Base-by-base conservation (phyloP, 805 yeast species). In the Saturnispora dispora region DNA sequence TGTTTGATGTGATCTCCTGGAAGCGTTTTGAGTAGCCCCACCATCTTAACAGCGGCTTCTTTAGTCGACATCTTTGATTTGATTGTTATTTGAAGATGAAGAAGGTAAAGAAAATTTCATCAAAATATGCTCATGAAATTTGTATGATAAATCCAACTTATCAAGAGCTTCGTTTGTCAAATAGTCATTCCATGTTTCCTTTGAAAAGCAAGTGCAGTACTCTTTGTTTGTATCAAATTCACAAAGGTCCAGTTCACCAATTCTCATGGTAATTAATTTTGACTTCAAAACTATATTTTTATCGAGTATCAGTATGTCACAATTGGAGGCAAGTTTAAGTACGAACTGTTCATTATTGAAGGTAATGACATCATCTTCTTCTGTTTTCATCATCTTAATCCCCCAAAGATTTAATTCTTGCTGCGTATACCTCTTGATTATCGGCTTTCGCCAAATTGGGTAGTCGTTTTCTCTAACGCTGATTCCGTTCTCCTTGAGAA, bases 1-100 rank as follows among this genome's bases (percentile, higher is more conserved):
- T 83, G 88, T 58, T 76, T 76, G 48, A 86, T 73, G 54, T 82
- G 75, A 58, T 85, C 93, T 53, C 77, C 73, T 15, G 95, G 95
- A 42, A 84, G 72, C 22, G 75, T 75, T 56, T 81, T 82, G 46
- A 85, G 65, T 11, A 81, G 67, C 33, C 72, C 71, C 30, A 85
- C 76, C 46, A 85, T 74, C 55, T 76, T 75, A 59, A 76, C 78
- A 3, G 82, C 80, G 2, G 60, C 50, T 22, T 55, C 51, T 25
- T 42, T 48, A 3, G 44, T 18, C 13, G 56, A 50, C 55, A 52
- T 52, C 15, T 33, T 35, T 10, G 11, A 11, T n/a, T 44, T 25
- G 15, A 13, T n/a, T 20, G 27, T 4, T 32, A 23, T 46, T 18
- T 23, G n/a, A 36, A 25, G 23, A 30, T 25, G 41, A 32, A 40